Conservation (phyloP, 2,329 filamentous ascomycete genomes). For the Fusarium guadeloupense region DNA sequence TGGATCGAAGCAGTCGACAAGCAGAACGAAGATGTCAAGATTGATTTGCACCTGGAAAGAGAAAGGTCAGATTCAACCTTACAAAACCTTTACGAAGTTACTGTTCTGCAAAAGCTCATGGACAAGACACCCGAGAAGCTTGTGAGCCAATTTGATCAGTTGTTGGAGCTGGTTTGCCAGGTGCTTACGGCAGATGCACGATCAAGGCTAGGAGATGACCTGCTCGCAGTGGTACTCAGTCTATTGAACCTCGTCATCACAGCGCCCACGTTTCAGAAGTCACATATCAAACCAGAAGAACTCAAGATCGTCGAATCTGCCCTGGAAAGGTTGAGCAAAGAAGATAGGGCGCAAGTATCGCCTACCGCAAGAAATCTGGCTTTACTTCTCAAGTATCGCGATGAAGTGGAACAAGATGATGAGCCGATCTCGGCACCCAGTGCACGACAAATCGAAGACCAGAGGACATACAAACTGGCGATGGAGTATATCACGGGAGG, state of each 20-base stretch:
- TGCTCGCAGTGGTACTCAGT: slow-evolving; percentile 65
- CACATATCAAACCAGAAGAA: slow-evolving; percentile 53
- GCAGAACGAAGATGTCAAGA: slow-evolving; percentile 41
- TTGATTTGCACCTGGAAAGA: slow-evolving; percentile 45
- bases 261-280: slow-evolving; percentile 63
- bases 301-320: slow-evolving; percentile 59
- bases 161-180: slow-evolving; percentile 70
- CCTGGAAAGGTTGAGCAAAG: slow-evolving; percentile 54
- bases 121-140: slow-evolving; percentile 70
- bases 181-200: slow-evolving; percentile 62
- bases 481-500: slow-evolving; percentile 69
- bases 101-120: slow-evolving; percentile 72
- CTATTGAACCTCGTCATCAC: slow-evolving; percentile 69
- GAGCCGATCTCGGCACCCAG: slow-evolving; percentile 52
- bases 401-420: slow-evolving; percentile 59
- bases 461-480: slow-evolving; percentile 69
- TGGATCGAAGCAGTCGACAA: slow-evolving; percentile 59
- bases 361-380: slow-evolving; percentile 65
- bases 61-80: slow-evolving; percentile 52
- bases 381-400: slow-evolving; percentile 64
- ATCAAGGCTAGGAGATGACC: slow-evolving; percentile 56
- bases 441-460: slow-evolving; percentile 65
- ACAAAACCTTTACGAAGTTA: slow-evolving; percentile 63
- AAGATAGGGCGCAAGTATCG: slow-evolving; percentile 54
- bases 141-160: slow-evolving; percentile 69